Base-by-base conservation (phyloP, 2,329 filamentous ascomycete species). In the Nothophaeocryptopus gaeumannii region DNA sequence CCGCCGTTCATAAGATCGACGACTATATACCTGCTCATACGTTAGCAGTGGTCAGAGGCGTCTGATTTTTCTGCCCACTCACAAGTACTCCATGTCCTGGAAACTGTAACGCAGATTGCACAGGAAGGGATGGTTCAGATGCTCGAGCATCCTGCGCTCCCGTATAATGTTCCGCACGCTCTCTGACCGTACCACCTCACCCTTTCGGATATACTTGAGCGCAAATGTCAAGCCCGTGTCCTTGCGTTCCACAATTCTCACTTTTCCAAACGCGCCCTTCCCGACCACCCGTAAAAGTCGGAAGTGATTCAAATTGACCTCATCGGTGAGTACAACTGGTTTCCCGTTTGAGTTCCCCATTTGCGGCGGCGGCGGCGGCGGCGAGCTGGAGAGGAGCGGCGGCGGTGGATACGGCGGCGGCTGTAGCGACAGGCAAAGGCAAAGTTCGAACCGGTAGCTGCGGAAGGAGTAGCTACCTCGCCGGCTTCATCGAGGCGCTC, bases 71-170 rank as follows among this genome's bases (percentile, higher is more conserved):
- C 20, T 7, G 7, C 20, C 3, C 20, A 26, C 88, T 66, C 78
- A 96, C 89, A 99, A 86, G 73, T 99, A 99, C 72, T 99, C 93
- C 63, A 97, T 90, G 72, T 99, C 93, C 73, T 99, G 93, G 69
- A 99, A 99, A 73, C 91, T 96, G 75, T 97, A 99, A 64, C 93
- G 88, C 77, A 99, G 76, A 72, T 99, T 99, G 77, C 92, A 97
- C 61, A 99, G 87, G 70, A 97, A 99, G 20, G 92, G 90, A 67
- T 99, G 93, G 69, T 96, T 96, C 63, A 99, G 81, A 70, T 97
- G 90, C 74, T 99, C 91, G 66, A 99, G 82, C 93, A 99, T 99
- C 68, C 92, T 85, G 58, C 93, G 83, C 77, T 99, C 93, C 62
- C 93, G 86, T 67, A 99, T 93, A 61, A 99, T 99, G 70, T 99